A percentile compares a stretch with the other conserved stretches of the same genome.
These are phyloP conservation scores for Apiotrichum gamsii DNA, from an alignment of 1,284 basidiomycete species.

Conservation along the genomic window DNA sequence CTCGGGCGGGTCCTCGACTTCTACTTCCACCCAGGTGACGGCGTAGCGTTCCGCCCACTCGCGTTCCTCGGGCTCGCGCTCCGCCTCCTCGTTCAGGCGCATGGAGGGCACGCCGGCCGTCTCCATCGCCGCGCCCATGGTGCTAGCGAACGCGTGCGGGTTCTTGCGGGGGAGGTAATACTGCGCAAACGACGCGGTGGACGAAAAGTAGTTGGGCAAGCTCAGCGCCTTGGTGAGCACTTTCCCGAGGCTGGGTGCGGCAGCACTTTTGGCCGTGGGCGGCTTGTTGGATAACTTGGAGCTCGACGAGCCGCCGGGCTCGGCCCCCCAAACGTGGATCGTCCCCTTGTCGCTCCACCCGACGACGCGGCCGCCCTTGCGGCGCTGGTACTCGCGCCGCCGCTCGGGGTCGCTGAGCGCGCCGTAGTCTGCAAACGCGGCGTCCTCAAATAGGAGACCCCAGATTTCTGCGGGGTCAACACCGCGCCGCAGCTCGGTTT, in stretches of 20 bases:
- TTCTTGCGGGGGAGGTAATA: slow-evolving; percentile 69
- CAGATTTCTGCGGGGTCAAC: slow-evolving; percentile 88
- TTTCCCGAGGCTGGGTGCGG: slow-evolving; percentile 59
- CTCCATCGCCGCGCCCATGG: slow-evolving; percentile 46
- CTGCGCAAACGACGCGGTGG: slow-evolving; percentile 87
- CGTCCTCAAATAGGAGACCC: slow-evolving; percentile 56
- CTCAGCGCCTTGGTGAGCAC: slow-evolving; percentile 63
- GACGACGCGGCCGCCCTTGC: slow-evolving; percentile 29
- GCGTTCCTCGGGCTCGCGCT: slow-evolving; percentile 58
- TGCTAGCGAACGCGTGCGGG: slow-evolving; percentile 40
- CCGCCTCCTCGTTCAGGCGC: slow-evolving; percentile 35
- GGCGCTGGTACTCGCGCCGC: slow-evolving; percentile 55
- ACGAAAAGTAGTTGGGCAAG: slow-evolving; percentile 86
- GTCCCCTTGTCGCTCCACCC: slow-evolving; percentile 91
- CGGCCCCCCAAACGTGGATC: slow-evolving; percentile 68
- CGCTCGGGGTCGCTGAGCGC: slow-evolving; percentile 53
- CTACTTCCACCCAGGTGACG: slow-evolving; percentile 71
- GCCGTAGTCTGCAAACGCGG: slow-evolving; percentile 2
- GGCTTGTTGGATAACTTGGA: not conserved
- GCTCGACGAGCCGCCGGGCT: not conserved
- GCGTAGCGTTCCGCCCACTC: slow-evolving; percentile 67
- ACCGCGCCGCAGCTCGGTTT: slow-evolving; percentile 77
- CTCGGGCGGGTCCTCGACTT: slow-evolving; percentile 47
- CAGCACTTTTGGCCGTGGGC: slow-evolving; percentile 1
- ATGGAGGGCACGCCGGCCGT: slow-evolving; percentile 29